Conservation (phyloP, 306 rosid genomes). For the Cotoneaster glaucophyllus region DNA sequence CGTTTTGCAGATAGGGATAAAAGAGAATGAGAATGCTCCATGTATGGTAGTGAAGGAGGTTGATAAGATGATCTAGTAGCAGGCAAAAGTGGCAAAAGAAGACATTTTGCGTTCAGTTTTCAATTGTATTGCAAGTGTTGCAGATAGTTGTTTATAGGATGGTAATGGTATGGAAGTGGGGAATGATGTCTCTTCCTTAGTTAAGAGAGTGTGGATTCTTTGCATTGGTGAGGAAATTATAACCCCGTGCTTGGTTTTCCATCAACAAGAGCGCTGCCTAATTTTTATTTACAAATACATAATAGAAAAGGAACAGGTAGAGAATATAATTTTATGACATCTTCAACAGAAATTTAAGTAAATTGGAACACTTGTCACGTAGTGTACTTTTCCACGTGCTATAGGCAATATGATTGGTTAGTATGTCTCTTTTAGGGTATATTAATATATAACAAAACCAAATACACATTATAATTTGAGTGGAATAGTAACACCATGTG, state of each 20-base stretch:
- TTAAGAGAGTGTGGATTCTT: neutral
- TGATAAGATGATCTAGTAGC: neutral
- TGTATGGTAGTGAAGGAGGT: neutral
- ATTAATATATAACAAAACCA: too few species aligned
- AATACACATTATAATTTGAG: too few species aligned
- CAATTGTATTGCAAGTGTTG: neutral
- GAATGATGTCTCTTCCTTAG: neutral
- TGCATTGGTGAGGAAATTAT: neutral
- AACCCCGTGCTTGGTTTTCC: constrained; percentile 1
- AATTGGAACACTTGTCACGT: too few species aligned
- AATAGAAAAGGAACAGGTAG: neutral
- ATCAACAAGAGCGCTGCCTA: neutral
- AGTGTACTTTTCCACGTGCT: too few species aligned
- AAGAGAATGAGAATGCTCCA: constrained; percentile 1
- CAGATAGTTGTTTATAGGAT: neutral
- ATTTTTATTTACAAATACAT: neutral
- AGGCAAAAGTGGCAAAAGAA: neutral
- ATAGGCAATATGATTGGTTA: too few species aligned
- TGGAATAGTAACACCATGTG: too few species aligned
- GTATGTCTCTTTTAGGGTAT: too few species aligned
- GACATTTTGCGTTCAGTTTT: neutral
- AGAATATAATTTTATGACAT: neutral
- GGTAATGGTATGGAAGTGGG: neutral
- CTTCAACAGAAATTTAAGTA: too few species aligned
- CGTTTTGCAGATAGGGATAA: constrained; percentile 4